Evolutionary conservation across 2,329 filamentous ascomycete species (phyloP), one percentile per base, ranked within the genome.

Genomic region (Amphichorda felina): DNA sequence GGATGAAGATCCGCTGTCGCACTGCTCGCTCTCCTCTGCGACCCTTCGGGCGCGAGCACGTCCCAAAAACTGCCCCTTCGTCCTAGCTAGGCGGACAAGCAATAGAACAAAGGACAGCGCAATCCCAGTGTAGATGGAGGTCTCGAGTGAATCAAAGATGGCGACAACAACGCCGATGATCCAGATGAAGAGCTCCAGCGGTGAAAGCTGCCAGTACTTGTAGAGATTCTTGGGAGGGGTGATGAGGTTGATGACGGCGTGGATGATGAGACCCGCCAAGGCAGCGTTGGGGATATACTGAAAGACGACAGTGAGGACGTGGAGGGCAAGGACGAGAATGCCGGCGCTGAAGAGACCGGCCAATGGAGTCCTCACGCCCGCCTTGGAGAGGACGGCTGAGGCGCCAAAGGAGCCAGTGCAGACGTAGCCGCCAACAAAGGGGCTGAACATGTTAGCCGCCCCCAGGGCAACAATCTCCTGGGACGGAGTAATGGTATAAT

Each of bases 301-400:
- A 63, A 91, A 89, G 21, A 88, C 75, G 0, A 75, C 74, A 0
- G 83, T 79, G 19, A 91, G 61, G 5, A 76, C 82, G 45, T 91
- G 89, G 39, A 89, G 75, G 5, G 83, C 82, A 8, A 91, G 63
- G 1, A 89, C 64, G 2, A 91, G 78, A 5, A 91, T 72, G 19
- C 82, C 39, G 0, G 82, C 83, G 22, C 82, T 89, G 45, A 89
- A 83, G 18, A 86, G 66, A 54, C 84, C 82, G 21, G 80, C 84
- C 27, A 89, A 64, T 0, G 84, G 84, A 1, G 82, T 89, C 28
- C 80, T 74, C 4, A 88, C 83, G 43, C 84, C 84, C 35, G 84
- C 82, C 56, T 89, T 89, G 4, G 82, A 83, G 49, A 89, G 82
- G 51, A 91, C 86, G 27, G 84, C 84, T 2, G 84, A 89, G 13